Base-by-base conservation (phyloP, 2,329 filamentous ascomycete species). In the Penicillium hesseltinei region DNA sequence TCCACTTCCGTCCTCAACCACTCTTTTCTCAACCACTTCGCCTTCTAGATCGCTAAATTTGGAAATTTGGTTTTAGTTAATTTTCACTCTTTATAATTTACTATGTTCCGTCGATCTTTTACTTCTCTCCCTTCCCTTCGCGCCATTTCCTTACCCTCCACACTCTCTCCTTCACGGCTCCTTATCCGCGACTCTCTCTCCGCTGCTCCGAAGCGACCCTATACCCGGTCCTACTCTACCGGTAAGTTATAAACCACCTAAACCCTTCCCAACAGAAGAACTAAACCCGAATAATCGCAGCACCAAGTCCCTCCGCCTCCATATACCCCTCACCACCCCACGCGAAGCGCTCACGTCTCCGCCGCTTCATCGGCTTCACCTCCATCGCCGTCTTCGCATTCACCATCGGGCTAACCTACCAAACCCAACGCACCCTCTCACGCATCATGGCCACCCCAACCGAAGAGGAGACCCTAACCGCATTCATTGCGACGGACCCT, bases 401-500 rank as follows among this genome's bases (percentile, higher is more conserved):
- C 55, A 47, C 66, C 31, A 56, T 69, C 33, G 75, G 75, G 23
- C 49, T 71, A 23, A 46, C 60, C 6, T 69, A 69, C 55, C 66
- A 69, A 52, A 68, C 69, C 15, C 46, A 58, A 29, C 54, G 64
- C 49, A 65, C 69, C 51, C 58, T 65, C 23, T 66, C 67, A 27
- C 56, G 62, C 57, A 67, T 75, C 56, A 76, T 77, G 72, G 62
- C 71, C n/a, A 65, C 62, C 46, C 55, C 65, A n/a, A 65, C 84
- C 31, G 89, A 96, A 75, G 85, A 84, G 67, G 90, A 95, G 66
- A 89, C 89, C 23, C 82, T 94, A 60, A 72, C 74, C 5, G 79
- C 88, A 63, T 96, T 85, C 78, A 74, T 75, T 4, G 84, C 84
- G 15, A 71, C 75, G 33, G 84, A 85, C 70, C 82, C 82, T 11